Base-by-base conservation (phyloP, 1,284 basidiomycete genomes). In the Fomitiporia mediterranea region DNA sequence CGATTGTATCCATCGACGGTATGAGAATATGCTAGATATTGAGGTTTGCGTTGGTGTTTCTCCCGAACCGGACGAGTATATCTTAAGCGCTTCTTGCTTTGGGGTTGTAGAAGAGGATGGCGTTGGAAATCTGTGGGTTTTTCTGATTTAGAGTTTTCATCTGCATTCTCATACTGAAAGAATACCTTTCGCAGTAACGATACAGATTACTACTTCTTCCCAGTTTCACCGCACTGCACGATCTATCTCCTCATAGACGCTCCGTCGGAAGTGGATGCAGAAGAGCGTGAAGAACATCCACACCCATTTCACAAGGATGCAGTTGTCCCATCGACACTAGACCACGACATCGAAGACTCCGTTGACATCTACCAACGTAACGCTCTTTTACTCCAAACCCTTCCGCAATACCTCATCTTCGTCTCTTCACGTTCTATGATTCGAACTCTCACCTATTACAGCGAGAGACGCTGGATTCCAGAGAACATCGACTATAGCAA, bases 321-420 rank as follows among this genome's bases (percentile, higher is more conserved):
- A 5, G 23, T 34, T 19, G 34, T 50, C 6, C 43, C 32, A 9
- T 25, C 57, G 3, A 23, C 28, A 13, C 62, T 82, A 39, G 72
- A 79, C 49, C 69, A 78, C 21, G 79, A 77, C 13, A 61, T 70
- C 27, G 81, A 83, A 66, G 74, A 73, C 0, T 72, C 74, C 0
- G 67, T 71, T 1, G 81, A 83, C 64, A 67, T 74, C 13, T 78
- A 81, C 61, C 69, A 83, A 30, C 76, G 81, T 21, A 83, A 83
- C 53, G 74, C 79, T 4, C 75, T 79, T 64, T 68, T 82, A 44
- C 74, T 83, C 13, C 79, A 79, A 60, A 75, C 73, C 2, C 74
- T 78, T 60, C 79, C 79, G 0, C 37, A 58, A 0, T 66, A 61
- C 23, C 67, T 82, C 17, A 78, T 78, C 61, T 82, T 82, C 63